Evolutionary conservation across 2,329 filamentous ascomycete genomes (phyloP), one percentile per base, ranked within the genome.

Genomic region (Aspergillus eucalypticola): DNA sequence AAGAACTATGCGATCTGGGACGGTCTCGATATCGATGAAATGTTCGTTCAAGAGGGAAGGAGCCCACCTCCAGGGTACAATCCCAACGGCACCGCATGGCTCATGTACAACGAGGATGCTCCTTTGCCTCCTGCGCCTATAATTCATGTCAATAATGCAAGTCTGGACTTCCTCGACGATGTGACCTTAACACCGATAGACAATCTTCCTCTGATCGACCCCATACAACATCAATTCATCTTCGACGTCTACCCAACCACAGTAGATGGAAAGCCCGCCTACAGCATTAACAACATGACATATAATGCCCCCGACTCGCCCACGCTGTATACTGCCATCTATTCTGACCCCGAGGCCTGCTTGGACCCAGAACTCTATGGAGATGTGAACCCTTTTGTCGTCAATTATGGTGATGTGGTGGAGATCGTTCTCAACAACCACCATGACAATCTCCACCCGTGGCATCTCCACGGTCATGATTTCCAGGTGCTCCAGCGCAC

Each of bases 221-320:
- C 70, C 0, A 69, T 73, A 15, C 56, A 74, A 38, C 68, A 69
- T 25, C 72, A 73, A 49, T 71, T 75, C 8, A 60, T 72, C 6
- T 10, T 75, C 11, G 64, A 73, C 17, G 66, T 90, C 3, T 79
- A 80, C 61, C 90, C 90, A 85, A 82, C 87, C 67, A 87, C 89
- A 62, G 81, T 92, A 10, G 83, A 92, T 60, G 90, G 90, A 1
- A 84, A 84, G 27, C 66, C 64, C 23, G 70, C 71, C 27, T 88
- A 86, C 61, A 88, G 88, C 76, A 86, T 90, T 58, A 93, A 94
- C 79, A 88, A 90, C 74, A 85, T 91, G 64, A 91, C 90, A 29
- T 96, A 93, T 73, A 83, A 84, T 3, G 58, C 77, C 0, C 91
- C 90, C 52, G 90, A 91, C 72, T 91, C 96, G 0, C 92, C 92